Percentiles rank a stretch among this genome's conserved stretches.
Evolutionary conservation across 2,329 filamentous ascomycete species (phyloP).

Genomic region (Penicillium sp.): DNA sequence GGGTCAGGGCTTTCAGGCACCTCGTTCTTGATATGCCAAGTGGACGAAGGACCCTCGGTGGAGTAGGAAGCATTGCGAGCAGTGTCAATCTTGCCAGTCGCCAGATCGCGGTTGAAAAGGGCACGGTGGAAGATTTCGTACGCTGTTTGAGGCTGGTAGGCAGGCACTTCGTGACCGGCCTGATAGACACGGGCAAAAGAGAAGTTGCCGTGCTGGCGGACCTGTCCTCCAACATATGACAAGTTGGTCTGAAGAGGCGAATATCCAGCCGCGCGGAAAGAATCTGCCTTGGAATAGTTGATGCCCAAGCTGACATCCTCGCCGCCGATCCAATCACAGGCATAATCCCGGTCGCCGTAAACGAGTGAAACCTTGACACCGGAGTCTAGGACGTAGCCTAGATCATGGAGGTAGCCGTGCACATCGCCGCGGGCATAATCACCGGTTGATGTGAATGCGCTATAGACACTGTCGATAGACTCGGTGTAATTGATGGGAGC

Average conservation of each 20-base stretch:
- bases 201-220: conserved; percentile 51
- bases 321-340: conserved; percentile 59
- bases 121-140: conserved; percentile 57
- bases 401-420: conserved; percentile 36
- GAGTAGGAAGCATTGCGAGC: conserved; percentile 36
- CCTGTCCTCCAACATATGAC: conserved; percentile 47
- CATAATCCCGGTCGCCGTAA: conserved; percentile 61
- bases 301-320: conserved; percentile 53
- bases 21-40: conserved; percentile 48
- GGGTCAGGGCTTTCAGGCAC: conserved; percentile 41
- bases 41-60: conserved; percentile 40
- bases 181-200: conserved; percentile 51
- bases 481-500: conserved; percentile 61
- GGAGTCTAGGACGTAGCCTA: conserved; percentile 54
- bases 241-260: conserved; percentile 43
- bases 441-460: conserved; percentile 49
- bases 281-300: conserved; percentile 43
- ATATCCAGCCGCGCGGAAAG: conserved; percentile 55
- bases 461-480: conserved; percentile 43
- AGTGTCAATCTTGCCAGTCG: conserved; percentile 52
- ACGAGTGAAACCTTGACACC: conserved; percentile 59
- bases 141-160: conserved; percentile 57
- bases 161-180: conserved; percentile 51
- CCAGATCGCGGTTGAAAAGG: conserved; percentile 53
- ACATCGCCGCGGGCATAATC: conserved; percentile 51